phyloP scores from a whole-genome alignment of 257 asterid species.

The Fraxinus cuspidata region DNA sequence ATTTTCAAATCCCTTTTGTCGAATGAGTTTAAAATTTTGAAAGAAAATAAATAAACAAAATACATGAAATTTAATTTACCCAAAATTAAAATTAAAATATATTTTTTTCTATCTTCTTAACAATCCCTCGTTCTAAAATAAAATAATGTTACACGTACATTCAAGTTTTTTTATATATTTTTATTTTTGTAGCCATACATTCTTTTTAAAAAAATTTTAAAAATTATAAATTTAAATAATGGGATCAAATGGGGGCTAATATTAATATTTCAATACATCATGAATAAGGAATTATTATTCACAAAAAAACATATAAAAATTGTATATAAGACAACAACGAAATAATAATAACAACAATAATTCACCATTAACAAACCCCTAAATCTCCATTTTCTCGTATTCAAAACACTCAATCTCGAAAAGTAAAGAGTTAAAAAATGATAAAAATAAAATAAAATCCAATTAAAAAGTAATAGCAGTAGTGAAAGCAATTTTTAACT shows the following conservation, averaged over 20 bases:
- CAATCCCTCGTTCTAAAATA: no score
- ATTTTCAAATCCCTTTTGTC: neutral
- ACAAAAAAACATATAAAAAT: slow-evolving; percentile 19
- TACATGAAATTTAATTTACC: neutral
- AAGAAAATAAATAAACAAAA: neutral
- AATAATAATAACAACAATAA: slow-evolving; percentile 20
- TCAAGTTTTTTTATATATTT: no score
- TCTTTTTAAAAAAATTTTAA: no score
- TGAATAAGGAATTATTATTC: slow-evolving; percentile 16
- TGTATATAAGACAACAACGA: slow-evolving; percentile 11
- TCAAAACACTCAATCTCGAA: slow-evolving; percentile 27
- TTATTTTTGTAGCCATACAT: no score
- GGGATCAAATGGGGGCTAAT: no score
- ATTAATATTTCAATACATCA: neutral
- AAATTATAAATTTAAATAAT: no score
- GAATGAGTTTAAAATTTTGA: neutral
- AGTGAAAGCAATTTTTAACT: slow-evolving; percentile 37
- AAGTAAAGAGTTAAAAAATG: neutral
- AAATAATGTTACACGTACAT: no score
- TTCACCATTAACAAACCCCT: neutral
- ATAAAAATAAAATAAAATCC: neutral
- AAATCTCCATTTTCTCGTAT: slow-evolving; percentile 21
- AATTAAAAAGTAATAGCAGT: slow-evolving; percentile 10
- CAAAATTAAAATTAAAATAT: no score
- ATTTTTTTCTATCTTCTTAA: no score